Base-by-base conservation (phyloP, 768 basidiomycete species). In the Termitomyces sp. region DNA sequence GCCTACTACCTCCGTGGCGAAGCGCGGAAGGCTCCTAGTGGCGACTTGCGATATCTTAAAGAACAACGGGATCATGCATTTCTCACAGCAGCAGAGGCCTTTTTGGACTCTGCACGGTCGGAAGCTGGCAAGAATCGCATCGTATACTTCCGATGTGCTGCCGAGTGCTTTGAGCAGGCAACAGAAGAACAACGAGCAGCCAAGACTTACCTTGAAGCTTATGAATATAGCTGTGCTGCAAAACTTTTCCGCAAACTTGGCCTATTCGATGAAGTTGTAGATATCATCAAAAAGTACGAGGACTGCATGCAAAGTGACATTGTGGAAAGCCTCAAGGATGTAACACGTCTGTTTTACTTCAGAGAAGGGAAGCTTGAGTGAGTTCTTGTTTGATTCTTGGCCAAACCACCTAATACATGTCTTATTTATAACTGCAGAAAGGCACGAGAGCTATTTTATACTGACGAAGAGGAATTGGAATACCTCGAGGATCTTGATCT, bases 401-500 rank as follows among this genome's bases (percentile, higher is more conserved):
- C 38, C 29, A 38, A 15, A 49, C 13, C 20, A 23, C 33, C 1
- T 46, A 10, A 53, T n/a, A 12, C n/a, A 13, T 13, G 12, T 25
- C 36, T 32, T 39, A 42, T 33, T 15, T 3, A 23, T 25, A 9
- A 44, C 33, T 32, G 12, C 59, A 87, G 87, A 20, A 69, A 78
- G 64, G 76, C 76, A 22, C 51, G 68, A 52, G 57, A 66, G 7
- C 63, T 88, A 3, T 89, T 89, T 54, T 56, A 69, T 0, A 70
- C 75, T 0, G 66, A 73, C 0, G 79, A 87, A 20, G 81, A 84
- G 20, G 73, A 73, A 18, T 57, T 85, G n/a, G 76, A 78, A 35
- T 89, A 82, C 54, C 70, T 84, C 16, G 78, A 84, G 51, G 75
- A 81, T 4, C 74, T 75, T 41, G 78, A 77, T 33, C 66, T 88